Evolutionary conservation across 2,329 filamentous ascomycete species (phyloP).

Genomic region (Colletotrichum destructivum): DNA sequence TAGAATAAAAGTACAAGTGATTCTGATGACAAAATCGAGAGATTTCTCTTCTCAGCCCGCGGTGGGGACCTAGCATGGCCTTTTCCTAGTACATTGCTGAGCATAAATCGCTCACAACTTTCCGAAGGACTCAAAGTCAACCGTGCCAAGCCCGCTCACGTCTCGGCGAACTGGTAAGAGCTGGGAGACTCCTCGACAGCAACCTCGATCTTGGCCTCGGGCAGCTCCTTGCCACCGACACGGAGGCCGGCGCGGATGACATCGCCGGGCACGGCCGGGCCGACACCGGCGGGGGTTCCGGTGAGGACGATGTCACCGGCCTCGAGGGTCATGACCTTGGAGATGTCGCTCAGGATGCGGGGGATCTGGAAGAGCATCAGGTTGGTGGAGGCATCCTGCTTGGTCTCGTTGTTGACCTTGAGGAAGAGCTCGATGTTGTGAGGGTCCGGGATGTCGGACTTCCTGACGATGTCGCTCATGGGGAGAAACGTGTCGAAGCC

Average conservation of each 20-base stretch:
- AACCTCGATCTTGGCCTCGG: slow-evolving; percentile 89
- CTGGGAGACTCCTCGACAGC: slow-evolving; percentile 84
- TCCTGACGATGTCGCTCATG: slow-evolving; percentile 85
- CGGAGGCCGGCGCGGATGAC: slow-evolving; percentile 87
- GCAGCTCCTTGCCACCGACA: slow-evolving; percentile 84
- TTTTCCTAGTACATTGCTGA: neutral
- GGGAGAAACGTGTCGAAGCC: slow-evolving; percentile 98
- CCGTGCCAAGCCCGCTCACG: slow-evolving; percentile 57
- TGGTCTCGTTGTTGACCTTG: slow-evolving; percentile 82
- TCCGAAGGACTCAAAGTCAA: neutral
- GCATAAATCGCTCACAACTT: slow-evolving; percentile 9
- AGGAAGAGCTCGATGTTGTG: slow-evolving; percentile 91
- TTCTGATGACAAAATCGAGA: slow-evolving; percentile 9
- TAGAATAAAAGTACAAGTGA: slow-evolving; percentile 34
- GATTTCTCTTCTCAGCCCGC: neutral
- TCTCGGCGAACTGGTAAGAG: slow-evolving; percentile 83
- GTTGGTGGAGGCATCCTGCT: slow-evolving; percentile 90
- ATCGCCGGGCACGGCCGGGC: slow-evolving; percentile 87
- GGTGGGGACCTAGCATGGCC: neutral
- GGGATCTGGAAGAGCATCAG: slow-evolving; percentile 96
- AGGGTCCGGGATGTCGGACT: slow-evolving; percentile 85
- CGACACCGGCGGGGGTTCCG: slow-evolving; percentile 97
- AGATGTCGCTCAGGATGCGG: slow-evolving; percentile 89
- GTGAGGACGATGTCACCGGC: slow-evolving; percentile 94
- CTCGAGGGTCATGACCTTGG: slow-evolving; percentile 93